Evolutionary conservation across 2,329 filamentous ascomycete species (phyloP).

Genomic region (Chrysoporthe cubensis): DNA sequence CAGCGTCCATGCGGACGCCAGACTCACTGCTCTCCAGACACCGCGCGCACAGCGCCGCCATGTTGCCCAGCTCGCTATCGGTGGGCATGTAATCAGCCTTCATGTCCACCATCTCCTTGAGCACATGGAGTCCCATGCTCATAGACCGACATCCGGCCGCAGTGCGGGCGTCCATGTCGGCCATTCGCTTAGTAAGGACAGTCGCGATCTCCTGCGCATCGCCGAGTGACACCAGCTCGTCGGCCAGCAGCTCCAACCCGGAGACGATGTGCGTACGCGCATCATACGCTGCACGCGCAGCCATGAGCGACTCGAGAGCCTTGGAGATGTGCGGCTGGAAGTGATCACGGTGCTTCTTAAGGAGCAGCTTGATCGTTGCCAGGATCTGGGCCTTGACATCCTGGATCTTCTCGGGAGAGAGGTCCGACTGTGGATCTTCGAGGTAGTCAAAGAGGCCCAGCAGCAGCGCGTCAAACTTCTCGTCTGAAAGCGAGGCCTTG

Average conservation of each 20-base stretch:
- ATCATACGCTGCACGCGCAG: slow-evolving; percentile 68
- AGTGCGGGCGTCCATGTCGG: slow-evolving; percentile 47
- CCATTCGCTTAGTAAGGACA: slow-evolving; percentile 56
- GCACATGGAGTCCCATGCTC: slow-evolving; percentile 66
- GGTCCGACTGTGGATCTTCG: slow-evolving; percentile 59
- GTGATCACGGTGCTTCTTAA: slow-evolving; percentile 67
- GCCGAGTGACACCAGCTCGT: slow-evolving; percentile 70
- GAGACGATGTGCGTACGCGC: slow-evolving; percentile 72
- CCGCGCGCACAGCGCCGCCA: slow-evolving; percentile 55
- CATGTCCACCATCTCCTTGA: slow-evolving; percentile 61
- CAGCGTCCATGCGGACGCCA: slow-evolving; percentile 73
- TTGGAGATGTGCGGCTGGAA: slow-evolving; percentile 71
- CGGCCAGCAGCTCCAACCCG: slow-evolving; percentile 73
- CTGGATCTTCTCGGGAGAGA: slow-evolving; percentile 66
- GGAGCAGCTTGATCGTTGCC: slow-evolving; percentile 72
- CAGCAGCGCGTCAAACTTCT: slow-evolving; percentile 71
- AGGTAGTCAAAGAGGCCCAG: slow-evolving; percentile 73
- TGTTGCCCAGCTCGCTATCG: slow-evolving; percentile 54
- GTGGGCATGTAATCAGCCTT: slow-evolving; percentile 52
- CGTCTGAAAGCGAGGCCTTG: slow-evolving; percentile 65
- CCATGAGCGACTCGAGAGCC: slow-evolving; percentile 69
- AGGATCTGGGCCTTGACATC: slow-evolving; percentile 77
- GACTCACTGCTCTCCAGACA: slow-evolving; percentile 65
- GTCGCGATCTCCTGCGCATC: slow-evolving; percentile 63
- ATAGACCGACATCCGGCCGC: slow-evolving; percentile 56